Base-by-base conservation (phyloP, 768 basidiomycete species). In the Pulveroboletus frians region DNA sequence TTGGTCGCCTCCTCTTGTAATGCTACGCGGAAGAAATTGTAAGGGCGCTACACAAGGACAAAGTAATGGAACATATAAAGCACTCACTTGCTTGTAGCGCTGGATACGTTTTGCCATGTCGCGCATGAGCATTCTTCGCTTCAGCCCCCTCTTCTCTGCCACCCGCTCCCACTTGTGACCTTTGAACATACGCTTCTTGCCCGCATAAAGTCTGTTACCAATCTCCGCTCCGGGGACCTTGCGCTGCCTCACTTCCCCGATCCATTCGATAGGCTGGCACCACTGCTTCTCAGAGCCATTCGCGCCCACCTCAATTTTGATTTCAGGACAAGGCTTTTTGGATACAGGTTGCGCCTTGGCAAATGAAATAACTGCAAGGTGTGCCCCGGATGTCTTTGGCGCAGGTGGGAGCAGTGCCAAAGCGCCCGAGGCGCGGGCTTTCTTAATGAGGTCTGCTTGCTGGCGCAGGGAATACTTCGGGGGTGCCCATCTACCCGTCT, bases 181-280 rank as follows among this genome's bases (percentile, higher is more conserved):
- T 75, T 92, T 92, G 80, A 92, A 92, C 89, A 92, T 92, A 53
- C 77, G 73, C 75, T 81, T 85, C 78, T 78, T 86, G 50, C 75
- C 81, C 9, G 83, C 80, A 55, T 92, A 92, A 56, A 91, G 67
- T 47, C 79, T 75, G 54, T 77, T 76, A 31, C 85, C 84, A 58
- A 74, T 59, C 50, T 83, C 73, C 43, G 77, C 69, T 48, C 84
- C 79, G 49, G 71, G 62, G 27, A 71, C 70, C 35, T 61, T 63
- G 63, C 72, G 75, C 47, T 68, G 65, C 57, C 68, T 63, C 18
- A 61, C 53, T 29, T 67, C 67, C 39, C 69, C 71, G 42, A 74
- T 66, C 53, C 80, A 80, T 17, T 71, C 73, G 69, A 71, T 47
- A 9, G 60, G 49, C 18, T 59, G 56, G 3, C 41, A 35, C 66